A percentile compares a stretch with the other conserved stretches of the same genome.
These are phyloP conservation scores for Rhynchosporium graminicola DNA, from an alignment of 2,329 filamentous ascomycete genomes.

Conservation along the genomic window DNA sequence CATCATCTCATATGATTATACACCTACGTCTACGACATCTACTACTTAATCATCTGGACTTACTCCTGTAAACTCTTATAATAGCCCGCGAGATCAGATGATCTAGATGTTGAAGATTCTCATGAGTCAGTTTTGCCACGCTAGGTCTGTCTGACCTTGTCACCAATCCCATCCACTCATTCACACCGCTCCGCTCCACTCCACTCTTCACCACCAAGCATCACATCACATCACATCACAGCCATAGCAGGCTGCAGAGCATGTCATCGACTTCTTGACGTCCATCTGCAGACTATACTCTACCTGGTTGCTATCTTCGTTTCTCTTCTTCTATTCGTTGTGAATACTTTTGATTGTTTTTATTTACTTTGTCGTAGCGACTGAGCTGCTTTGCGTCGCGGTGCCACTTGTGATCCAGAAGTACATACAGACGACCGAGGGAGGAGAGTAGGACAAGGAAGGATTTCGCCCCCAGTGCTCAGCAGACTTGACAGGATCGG, in stretches of 20 bases:
- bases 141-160: not conserved
- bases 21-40: too few species aligned
- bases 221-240: not conserved
- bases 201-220: slow-evolving; percentile 8
- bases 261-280: slow-evolving; percentile 17
- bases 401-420: slow-evolving; percentile 10
- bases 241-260: slow-evolving; percentile 19
- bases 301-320: not conserved
- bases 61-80: too few species aligned
- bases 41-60: too few species aligned
- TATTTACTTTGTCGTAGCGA: not conserved
- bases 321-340: not conserved
- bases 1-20: too few species aligned
- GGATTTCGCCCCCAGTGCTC: not conserved
- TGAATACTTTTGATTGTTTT: slow-evolving; percentile 8
- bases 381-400: slow-evolving; percentile 17
- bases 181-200: not conserved
- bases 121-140: too few species aligned
- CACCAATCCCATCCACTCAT: too few species aligned
- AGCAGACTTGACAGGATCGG: not conserved
- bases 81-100: too few species aligned
- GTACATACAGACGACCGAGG: not conserved
- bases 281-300: not conserved
- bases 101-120: too few species aligned
- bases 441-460: not conserved